Conservation (phyloP, 2,329 filamentous ascomycete species). For the Cordyceps tenuipes region DNA sequence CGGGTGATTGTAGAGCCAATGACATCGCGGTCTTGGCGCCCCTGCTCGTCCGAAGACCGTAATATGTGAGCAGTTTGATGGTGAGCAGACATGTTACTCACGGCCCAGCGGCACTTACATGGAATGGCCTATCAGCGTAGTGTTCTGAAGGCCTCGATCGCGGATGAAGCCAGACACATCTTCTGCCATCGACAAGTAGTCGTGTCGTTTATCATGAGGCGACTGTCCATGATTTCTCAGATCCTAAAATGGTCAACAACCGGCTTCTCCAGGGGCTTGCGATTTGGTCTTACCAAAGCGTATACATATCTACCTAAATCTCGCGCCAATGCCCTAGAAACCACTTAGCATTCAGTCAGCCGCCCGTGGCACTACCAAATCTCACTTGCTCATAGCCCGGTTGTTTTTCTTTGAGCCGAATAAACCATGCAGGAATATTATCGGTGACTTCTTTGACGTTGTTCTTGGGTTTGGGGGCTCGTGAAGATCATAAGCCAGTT, state of each 20-base stretch:
- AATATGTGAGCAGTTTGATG: background rate
- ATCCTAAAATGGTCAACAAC: conserved; percentile 46
- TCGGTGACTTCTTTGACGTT: conserved; percentile 45
- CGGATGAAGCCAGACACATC: conserved; percentile 75
- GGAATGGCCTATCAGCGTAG: conserved; percentile 83
- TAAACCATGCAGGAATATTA: conserved; percentile 84
- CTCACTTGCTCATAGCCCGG: conserved; percentile 86
- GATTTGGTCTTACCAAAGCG: conserved; percentile 53
- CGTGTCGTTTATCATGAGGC: conserved; percentile 65
- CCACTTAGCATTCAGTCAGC: conserved; percentile 12
- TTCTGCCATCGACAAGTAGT: conserved; percentile 73
- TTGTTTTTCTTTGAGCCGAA: conserved; percentile 97
- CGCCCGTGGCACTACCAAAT: conserved; percentile 14
- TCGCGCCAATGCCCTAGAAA: conserved; percentile 62
- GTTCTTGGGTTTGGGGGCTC: conserved; percentile 39
- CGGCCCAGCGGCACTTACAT: conserved; percentile 51
- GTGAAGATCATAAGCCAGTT: conserved; percentile 59
- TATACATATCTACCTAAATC: conserved; percentile 76
- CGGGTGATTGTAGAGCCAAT: conserved; percentile 63
- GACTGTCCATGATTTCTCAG: conserved; percentile 90
- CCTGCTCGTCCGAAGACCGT: conserved; percentile 32
- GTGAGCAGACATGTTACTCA: background rate
- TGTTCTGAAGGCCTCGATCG: conserved; percentile 58
- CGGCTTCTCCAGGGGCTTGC: background rate
- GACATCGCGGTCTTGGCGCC: conserved; percentile 92